Conservation (phyloP, 441 rosid genomes). For the Aquilaria agallochum region DNA sequence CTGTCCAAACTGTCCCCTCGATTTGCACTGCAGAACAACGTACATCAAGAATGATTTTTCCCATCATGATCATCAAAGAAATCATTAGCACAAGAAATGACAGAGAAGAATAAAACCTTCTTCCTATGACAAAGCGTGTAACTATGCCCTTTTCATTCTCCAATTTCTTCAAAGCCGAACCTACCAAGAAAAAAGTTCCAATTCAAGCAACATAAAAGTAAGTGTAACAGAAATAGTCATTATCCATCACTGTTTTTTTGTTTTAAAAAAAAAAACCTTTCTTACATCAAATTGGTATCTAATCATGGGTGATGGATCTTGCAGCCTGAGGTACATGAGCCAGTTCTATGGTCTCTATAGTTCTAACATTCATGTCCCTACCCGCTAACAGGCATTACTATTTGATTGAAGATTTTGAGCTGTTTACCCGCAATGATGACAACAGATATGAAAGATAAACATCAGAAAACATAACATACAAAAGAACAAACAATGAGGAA, state of each 20-base stretch:
- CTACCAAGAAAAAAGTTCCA: slow-evolving; percentile 21
- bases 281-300: background rate
- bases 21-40: slow-evolving; percentile 53
- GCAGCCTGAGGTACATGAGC: too few relatives aligned
- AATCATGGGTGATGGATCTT: too few relatives aligned
- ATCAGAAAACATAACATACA: background rate
- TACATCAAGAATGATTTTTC: slow-evolving; percentile 14
- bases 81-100: slow-evolving; percentile 2
- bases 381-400: too few relatives aligned
- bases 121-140: slow-evolving; percentile 67
- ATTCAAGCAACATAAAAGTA: slow-evolving; percentile 3
- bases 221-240: background rate
- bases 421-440: background rate
- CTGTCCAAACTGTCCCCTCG: slow-evolving; percentile 78
- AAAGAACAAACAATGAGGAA: slow-evolving; percentile 1
- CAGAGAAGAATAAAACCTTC: slow-evolving; percentile 40
- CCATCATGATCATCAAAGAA: slow-evolving; percentile 8
- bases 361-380: too few relatives aligned
- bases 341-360: too few relatives aligned
- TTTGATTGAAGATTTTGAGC: too few relatives aligned
- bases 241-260: background rate
- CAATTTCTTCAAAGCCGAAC: slow-evolving; percentile 39
- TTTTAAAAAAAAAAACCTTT: background rate
- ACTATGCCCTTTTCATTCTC: slow-evolving; percentile 61
- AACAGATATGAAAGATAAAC: background rate